Evolutionary conservation across 1,284 basidiomycete species (phyloP), one percentile per base, ranked within the genome.

Genomic region (Austropuccinia psidii): DNA sequence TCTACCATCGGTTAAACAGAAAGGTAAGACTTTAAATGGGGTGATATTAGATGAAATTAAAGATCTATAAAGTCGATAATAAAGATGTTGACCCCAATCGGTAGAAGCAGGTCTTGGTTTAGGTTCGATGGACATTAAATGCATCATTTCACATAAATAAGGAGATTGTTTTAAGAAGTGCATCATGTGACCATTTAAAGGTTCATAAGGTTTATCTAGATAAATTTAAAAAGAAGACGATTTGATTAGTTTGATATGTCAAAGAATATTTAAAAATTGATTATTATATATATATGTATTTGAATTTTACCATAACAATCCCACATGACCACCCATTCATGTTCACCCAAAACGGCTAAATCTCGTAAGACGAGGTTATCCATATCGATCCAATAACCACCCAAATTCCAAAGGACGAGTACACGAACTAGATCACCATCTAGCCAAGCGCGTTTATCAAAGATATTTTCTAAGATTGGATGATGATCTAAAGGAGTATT

Each of bases 381-480:
- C 91, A 96, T 95, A 80, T 97, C 93, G 75, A 95, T 85, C 93
- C 93, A 97, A 39, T 93, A 85, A 1, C 93, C 93, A 5, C 93
- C 93, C 78, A 87, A 87, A 76, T 86, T 87, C 90, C 91, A 95
- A n/a, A 95, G 82, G 49, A 93, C 86, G 47, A 97, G 83, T 73
- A 97, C 80, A 60, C 93, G 83, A 33, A 95, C 84, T 47, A 94
- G 84, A 80, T 95, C 93, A 0, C 93, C 92, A 78, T 95, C 93
- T n/a, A 94, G 83, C 93, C 93, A 95, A 8, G 90, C 93, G 78
- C 87, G 87, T 77, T 83, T 81, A 80, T 96, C 93, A 76, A 85
- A 86, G 65, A 64, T 74, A 69, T 75, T 81, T 27, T 81, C 81
- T 73, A 90, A 80, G 66, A 89, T 79, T 50, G 81, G 79, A 77